These are phyloP conservation scores for Carex pumila DNA, from an alignment of 176 grass and related monocot species.

Conservation along the genomic window DNA sequence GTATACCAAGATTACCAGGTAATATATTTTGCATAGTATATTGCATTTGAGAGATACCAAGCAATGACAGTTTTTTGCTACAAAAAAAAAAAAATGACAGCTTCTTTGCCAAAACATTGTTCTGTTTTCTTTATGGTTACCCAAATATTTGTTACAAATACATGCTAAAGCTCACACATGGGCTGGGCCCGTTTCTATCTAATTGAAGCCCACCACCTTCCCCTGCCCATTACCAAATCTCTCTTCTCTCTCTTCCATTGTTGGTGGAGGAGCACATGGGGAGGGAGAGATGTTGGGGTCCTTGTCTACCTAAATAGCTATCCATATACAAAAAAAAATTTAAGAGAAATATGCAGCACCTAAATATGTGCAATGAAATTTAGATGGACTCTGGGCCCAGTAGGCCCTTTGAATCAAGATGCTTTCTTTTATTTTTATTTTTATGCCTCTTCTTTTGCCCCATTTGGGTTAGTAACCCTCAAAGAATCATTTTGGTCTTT, in stretches of 20 bases:
- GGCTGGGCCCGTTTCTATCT: conserved; percentile 28
- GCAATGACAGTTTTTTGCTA: background rate
- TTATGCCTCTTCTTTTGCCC: background rate
- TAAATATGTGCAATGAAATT: background rate
- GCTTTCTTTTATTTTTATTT: background rate
- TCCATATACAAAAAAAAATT: background rate
- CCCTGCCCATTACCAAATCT: background rate
- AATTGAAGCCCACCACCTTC: conserved; percentile 17
- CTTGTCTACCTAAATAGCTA: conserved; percentile 11
- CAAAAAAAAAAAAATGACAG: no score
- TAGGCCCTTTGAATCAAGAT: conserved; percentile 18
- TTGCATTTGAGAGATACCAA: conserved; percentile 1
- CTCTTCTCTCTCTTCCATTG: conserved; percentile 2
- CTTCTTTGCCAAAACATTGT: background rate
- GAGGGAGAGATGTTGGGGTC: conserved; percentile 9
- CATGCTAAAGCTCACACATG: conserved; percentile 29
- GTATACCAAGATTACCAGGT: background rate
- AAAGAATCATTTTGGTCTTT: background rate
- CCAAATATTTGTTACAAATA: background rate
- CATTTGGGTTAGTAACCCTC: background rate
- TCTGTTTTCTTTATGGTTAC: background rate
- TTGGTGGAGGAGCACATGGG: conserved; percentile 36
- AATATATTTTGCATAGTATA: background rate
- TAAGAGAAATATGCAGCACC: background rate
- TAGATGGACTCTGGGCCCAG: conserved; percentile 14